Base-by-base conservation (phyloP, 768 basidiomycete species). In the Russula sp. region DNA sequence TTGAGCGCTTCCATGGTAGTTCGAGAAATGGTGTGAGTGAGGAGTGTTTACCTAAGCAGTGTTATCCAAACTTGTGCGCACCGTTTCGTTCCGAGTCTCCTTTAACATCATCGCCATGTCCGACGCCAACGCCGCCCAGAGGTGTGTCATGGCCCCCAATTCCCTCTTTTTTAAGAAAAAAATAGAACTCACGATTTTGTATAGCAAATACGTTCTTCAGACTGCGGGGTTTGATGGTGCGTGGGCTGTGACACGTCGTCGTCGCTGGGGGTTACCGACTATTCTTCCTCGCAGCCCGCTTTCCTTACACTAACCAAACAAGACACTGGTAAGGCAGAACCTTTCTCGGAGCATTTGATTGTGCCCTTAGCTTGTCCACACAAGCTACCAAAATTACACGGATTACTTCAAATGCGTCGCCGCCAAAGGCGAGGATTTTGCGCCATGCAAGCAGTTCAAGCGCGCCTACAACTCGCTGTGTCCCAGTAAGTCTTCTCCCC, bases 371-470 rank as follows among this genome's bases (percentile, higher is more conserved):
- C 45, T 51, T 51, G 9, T 27, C 20, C 42, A 48, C 47, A n/a
- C 34, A 48, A 91, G 89, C 78, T 90, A 85, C 84, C 93, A 96
- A 79, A 94, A 96, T 80, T 98, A 95, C 76, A 89, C 90, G 65
- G 97, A 99, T 77, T 98, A 97, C 82, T 94, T 95, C 86, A 96
- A 96, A 76, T 99, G 97, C 76, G 78, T 98, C 70, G 76, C 89
- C 70, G 95, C 95, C 70, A 98, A 97, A 79, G 97, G 97, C 69
- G 97, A 99, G 69, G 97, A 98, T 63, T 98, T 87, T 74, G 86
- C 88, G n/a, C 94, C 97, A 2, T 98, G 97, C 88, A 94, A 94
- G 79, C 95, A 97, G 76, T 99, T 99, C 86, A 91, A 89, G 80
- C 84, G 86, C 75, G 91, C 91, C 34, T 99, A 94, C 82, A 83